Conservation (phyloP, 257 asterid species). For the Solanum tarijense region DNA sequence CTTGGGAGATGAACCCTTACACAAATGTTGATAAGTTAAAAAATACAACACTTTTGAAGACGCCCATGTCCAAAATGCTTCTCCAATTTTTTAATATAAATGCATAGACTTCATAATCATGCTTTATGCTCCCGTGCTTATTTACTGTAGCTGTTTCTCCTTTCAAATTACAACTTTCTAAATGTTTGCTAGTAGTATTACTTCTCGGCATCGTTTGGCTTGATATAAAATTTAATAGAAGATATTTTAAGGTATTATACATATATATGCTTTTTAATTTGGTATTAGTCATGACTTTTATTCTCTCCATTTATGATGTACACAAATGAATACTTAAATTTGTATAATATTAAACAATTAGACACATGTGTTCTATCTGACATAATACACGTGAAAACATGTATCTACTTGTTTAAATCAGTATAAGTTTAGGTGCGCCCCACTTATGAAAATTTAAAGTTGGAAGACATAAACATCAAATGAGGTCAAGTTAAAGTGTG, state of each 20-base stretch:
- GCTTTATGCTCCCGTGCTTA: conserved; percentile 25
- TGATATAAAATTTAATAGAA: background rate
- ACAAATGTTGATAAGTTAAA: background rate
- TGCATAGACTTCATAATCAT: conserved; percentile 30
- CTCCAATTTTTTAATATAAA: background rate
- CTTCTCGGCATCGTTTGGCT: background rate
- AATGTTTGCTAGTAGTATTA: background rate
- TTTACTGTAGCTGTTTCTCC: conserved; percentile 10
- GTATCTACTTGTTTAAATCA: background rate
- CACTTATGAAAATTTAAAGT: too few relatives aligned
- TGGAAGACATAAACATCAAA: too few relatives aligned
- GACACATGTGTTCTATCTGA: too few relatives aligned
- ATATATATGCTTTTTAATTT: background rate
- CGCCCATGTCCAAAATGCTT: background rate
- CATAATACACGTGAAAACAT: too few relatives aligned
- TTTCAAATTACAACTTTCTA: conserved; percentile 1
- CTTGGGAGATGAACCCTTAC: conserved; percentile 8
- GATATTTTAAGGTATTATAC: too few relatives aligned
- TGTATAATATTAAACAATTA: too few relatives aligned
- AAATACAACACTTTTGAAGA: background rate
- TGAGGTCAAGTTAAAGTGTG: too few relatives aligned
- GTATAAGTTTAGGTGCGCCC: too few relatives aligned
- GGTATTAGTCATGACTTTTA: background rate
- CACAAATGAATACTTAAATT: too few relatives aligned
- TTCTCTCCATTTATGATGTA: too few relatives aligned